Evolutionary conservation across 257 asterid genomes (phyloP), one percentile per base, ranked within the genome.

Genomic region (Sherardia arvensis): DNA sequence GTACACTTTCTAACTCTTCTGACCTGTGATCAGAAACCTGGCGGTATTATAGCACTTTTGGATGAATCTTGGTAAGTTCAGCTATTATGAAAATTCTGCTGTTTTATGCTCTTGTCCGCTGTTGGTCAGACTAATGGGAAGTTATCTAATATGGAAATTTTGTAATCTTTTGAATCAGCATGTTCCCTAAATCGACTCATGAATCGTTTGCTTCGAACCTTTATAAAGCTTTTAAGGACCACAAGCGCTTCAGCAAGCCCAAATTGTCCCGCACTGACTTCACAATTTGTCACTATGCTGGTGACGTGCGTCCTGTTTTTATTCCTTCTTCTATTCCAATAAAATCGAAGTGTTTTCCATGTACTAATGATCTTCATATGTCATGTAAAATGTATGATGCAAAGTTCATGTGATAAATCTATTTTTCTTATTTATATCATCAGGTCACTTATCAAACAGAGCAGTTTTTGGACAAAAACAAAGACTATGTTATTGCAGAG

Each of bases 361-460:
- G 29, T 66, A 32, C 40, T 33, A 25, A 32, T 29, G 26, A 26
- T 10, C 32, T 47, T 28, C 34, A 23, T 43, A 4, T 58, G 48
- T n/a, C 59, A 29, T 48, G 61, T 20, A 32, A 27, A 32, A 54
- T 45, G 14, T 32, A 36, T 60, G 72, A 21, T 47, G 4, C 8
- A 64, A 8, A 23, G 32, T 15, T n/a, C 30, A n/a, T 17, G 10
- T 64, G 59, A 29, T 22, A 64, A 48, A 12, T 32, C 38, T 26
- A n/a, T 45, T 61, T 55, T 33, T 45, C 58, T 55, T 33, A 45
- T 74, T 32, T 33, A 71, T 49, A 30, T 73, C 66, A 29, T 71
- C 79, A 90, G 99, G 99, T 93, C 61, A 93, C 96, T 47, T 90
- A 93, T 82, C 99, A 93, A 76, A 93, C 99, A 2, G 97, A 93